These are phyloP conservation scores for Salisapilia sapeloensis DNA, from an alignment of 352 stramenopile genomes.

Conservation along the genomic window DNA sequence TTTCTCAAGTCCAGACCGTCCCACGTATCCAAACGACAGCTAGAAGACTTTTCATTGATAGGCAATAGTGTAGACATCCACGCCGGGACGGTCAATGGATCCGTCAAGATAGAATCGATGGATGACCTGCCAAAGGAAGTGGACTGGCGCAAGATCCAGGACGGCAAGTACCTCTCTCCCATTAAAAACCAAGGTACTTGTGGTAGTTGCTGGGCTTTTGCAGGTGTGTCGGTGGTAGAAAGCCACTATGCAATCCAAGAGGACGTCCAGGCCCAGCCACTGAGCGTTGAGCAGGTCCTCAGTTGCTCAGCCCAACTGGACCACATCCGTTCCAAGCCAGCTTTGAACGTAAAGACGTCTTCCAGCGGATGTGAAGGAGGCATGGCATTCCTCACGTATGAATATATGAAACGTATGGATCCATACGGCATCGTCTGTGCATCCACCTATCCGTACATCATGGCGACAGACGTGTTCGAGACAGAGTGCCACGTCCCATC, in stretches of 20 bases:
- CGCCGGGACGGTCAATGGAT: conserved; percentile 6
- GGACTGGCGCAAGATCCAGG: conserved; percentile 52
- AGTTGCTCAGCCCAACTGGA: conserved; percentile 55
- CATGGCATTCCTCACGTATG: conserved; percentile 82
- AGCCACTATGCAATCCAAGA: conserved; percentile 63
- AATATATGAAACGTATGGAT: conserved; percentile 45
- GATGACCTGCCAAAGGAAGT: conserved; percentile 15
- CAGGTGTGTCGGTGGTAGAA: conserved; percentile 52
- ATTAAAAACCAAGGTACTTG: conserved; percentile 89
- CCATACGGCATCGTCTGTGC: conserved; percentile 67
- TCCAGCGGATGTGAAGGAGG: conserved; percentile 73
- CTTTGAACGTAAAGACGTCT: conserved; percentile 52
- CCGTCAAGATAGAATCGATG: conserved; percentile 5
- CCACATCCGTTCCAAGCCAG: conserved; percentile 57
- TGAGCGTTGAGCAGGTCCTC: conserved; percentile 77
- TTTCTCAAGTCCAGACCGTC: conserved; percentile 28
- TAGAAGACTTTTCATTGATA: conserved; percentile 1
- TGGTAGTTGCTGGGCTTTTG: conserved; percentile 89
- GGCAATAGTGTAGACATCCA: conserved; percentile 7
- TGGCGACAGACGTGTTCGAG: conserved; percentile 21
- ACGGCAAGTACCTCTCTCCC: conserved; percentile 72
- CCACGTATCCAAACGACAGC: conserved; percentile 2
- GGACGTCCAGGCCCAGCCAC: conserved; percentile 29
- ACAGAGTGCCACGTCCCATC: neutral
- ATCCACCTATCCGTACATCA: conserved; percentile 52